Base-by-base conservation (phyloP, 2,329 filamentous ascomycete genomes). In the Ophiostoma triangulosporum region DNA sequence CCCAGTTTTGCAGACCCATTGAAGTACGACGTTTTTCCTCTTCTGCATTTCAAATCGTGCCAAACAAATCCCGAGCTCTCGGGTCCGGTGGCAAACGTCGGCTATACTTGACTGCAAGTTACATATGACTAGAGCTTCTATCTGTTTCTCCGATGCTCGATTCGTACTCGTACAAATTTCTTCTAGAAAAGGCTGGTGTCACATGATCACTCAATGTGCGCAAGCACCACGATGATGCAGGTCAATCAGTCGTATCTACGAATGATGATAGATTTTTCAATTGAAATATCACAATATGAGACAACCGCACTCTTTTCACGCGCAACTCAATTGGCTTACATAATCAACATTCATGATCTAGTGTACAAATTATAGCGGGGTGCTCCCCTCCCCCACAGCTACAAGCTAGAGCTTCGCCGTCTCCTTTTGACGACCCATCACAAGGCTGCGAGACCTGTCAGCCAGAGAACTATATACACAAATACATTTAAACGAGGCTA, bases 311-410 rank as follows among this genome's bases (percentile, higher is more conserved):
- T n/a, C n/a, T n/a, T n/a, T n/a, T n/a, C n/a, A n/a, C n/a, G n/a
- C n/a, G n/a, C 32, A 33, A 15, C 12, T 33, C 8, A 22, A 1
- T 9, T 46, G 4, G 40, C 22, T 46, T 27, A 46, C 26, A 6
- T 46, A 46, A 46, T 46, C 40, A 46, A n/a, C 3, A 4, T 24
- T 7, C 12, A 24, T 43, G 38, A 43, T 24, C 22, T 43, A 4
- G 14, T 46, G 14, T 49, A 31, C 6, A 22, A 35, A 32, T 24
- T 50, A 35, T 22, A 20, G 48, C 17, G 48, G 48, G 48, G 48
- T 29, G 15, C 43, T 29, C 43, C 27, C 49, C 40, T 26, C 26
- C 33, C 38, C 49, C 38, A 45, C 45, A 57, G 53, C 55, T 57
- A 40, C 48, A 38, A 48, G 53, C 38, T 38, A 46, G 43, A 31